Evolutionary conservation across 1,139 yeast species (phyloP).

Genomic region (Yueomyces sp.): DNA sequence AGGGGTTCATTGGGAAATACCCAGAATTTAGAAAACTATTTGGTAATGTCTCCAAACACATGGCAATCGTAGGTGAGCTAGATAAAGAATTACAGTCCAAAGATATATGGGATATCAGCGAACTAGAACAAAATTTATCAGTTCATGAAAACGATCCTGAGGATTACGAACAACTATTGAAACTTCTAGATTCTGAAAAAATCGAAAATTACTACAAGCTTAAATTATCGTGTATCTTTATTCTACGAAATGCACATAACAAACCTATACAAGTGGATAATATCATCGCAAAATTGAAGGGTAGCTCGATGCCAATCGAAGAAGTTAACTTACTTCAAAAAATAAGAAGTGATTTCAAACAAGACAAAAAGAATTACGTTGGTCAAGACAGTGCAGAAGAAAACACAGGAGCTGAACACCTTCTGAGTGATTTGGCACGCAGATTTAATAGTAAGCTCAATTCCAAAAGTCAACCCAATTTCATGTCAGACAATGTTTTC

Average conservation of each 20-base stretch:
- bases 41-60: conserved; percentile 86
- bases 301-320: conserved; percentile 12
- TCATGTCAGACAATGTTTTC: conserved; percentile 37
- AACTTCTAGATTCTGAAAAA: conserved; percentile 25
- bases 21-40: conserved; percentile 87
- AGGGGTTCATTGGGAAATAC: conserved; percentile 76
- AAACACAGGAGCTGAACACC: conserved; percentile 15
- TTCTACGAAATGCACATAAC: conserved; percentile 45
- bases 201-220: conserved; percentile 34
- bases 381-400: not conserved
- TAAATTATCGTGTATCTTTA: conserved; percentile 58
- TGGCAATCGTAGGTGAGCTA: conserved; percentile 76
- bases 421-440: conserved; percentile 23
- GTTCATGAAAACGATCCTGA: conserved; percentile 47
- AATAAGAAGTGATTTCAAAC: conserved; percentile 11
- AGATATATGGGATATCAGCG: conserved; percentile 76
- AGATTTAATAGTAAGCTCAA: conserved; percentile 20
- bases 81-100: conserved; percentile 51
- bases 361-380: not conserved
- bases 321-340: conserved; percentile 19
- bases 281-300: conserved; percentile 10
- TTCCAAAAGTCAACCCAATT: conserved; percentile 7
- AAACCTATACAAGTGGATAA: conserved; percentile 9
- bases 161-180: conserved; percentile 37
- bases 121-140: conserved; percentile 74